Base-by-base conservation (phyloP, 108 stramenopile species). In the Chaetoceros muelleri region DNA sequence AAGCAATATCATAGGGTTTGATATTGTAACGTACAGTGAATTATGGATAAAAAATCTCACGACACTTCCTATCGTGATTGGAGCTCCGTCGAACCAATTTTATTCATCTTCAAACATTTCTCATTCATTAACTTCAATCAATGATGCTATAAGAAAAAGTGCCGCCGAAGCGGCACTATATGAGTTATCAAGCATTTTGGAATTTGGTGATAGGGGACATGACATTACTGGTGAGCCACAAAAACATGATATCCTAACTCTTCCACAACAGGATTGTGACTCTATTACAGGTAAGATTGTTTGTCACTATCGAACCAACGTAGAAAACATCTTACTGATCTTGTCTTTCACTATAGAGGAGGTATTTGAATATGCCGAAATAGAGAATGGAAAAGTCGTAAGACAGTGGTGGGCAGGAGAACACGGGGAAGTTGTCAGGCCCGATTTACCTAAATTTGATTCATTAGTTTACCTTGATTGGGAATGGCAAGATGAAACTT, bases 331-430 rank as follows among this genome's bases (percentile, higher is more conserved):
- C 16, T 25, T 51, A 51, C 49, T 40, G 13, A 40, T 40, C 5
- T 13, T 40, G n/a, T n/a, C n/a, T 40, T 5, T 40, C 13, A 13
- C 5, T 10, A 40, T 58, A 19, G 78, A 85, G 30, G 84, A 85
- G 28, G 69, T 76, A 0, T 86, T 86, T 49, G 85, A 86, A 60
- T 86, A 86, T 51, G 52, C 70, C 24, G 79, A 70, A 66, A 66
- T 79, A 25, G 63, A 80, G 22, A 46, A 31, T 31, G 74, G 74
- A 0, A 62, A 30, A 3, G 65, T 82, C 0, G 73, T 68, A 28
- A 64, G 80, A 19, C 66, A 54, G 34, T 86, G 85, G 85, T 86
- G 79, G 79, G 85, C 81, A 0, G 59, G 74, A 8, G 79, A 78
- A 28, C 59, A 73, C 25, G 66, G 71, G 55, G 48, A 73, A 29